These are phyloP conservation scores for Sechiopsis laciniata DNA, from an alignment of 306 rosid species.

Conservation along the genomic window DNA sequence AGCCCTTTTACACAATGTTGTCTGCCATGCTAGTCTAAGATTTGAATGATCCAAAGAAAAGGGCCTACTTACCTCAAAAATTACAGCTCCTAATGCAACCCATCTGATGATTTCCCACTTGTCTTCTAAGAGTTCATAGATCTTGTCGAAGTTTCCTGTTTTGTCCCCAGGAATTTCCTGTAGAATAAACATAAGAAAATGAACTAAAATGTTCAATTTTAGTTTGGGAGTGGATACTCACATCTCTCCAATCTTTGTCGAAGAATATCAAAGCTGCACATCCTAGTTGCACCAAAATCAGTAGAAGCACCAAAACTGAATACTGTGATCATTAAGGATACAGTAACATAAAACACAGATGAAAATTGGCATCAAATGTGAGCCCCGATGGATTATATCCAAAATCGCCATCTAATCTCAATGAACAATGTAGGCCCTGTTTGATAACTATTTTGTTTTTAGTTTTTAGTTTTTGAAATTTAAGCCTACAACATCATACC, in stretches of 20 bases:
- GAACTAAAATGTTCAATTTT: background rate
- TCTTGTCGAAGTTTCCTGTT: conserved; percentile 70
- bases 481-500: too few relatives aligned
- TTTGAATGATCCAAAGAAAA: background rate
- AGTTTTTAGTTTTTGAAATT: too few relatives aligned
- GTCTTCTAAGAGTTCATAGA: conserved; percentile 54
- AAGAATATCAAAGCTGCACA: conserved; percentile 80
- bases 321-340: conserved; percentile 73
- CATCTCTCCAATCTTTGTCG: conserved; percentile 79
- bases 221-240: conserved; percentile 40
- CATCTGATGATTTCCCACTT: conserved; percentile 68
- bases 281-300: conserved; percentile 75
- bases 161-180: conserved; percentile 72
- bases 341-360: background rate
- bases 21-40: conserved; percentile 7
- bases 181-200: conserved; percentile 15
- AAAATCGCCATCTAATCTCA: background rate
- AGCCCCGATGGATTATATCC: background rate
- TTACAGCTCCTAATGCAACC: conserved; percentile 82
- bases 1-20: background rate
- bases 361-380: background rate
- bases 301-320: conserved; percentile 56
- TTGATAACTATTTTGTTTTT: too few relatives aligned
- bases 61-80: conserved; percentile 60
- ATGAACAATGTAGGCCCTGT: too few relatives aligned